Base-by-base conservation (phyloP, 345 rosid species). In the Arabis alpina region DNA sequence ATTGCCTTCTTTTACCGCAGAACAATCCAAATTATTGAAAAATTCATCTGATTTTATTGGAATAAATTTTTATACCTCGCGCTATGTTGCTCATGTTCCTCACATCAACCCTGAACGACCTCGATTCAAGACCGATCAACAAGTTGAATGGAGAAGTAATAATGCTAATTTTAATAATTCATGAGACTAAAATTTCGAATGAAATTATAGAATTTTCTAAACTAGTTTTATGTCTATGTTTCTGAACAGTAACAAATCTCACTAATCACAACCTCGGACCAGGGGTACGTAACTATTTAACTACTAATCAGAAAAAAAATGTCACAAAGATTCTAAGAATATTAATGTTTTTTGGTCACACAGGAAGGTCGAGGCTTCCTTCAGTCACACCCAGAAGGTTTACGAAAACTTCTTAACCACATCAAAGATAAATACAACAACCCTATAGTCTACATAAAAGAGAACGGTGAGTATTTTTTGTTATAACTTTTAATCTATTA, bases 391-490 rank as follows among this genome's bases (percentile, higher is more conserved):
- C 76, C 71, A 36, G 44, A 39, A 55, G 76, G 76, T n/a, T 48
- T 64, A 5, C 54, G 76, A 64, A 54, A 28, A 48, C 6, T 72
- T 72, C 62, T 72, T 7, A 72, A 72, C 32, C 64, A 72, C 64
- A 37, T 72, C 25, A 81, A 84, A 64, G 16, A 69, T 43, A 81
- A 79, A 41, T 86, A 77, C 64, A 74, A 80, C 8, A 54, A 79
- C 61, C 91, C 87, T 11, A 10, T 54, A 4, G 70, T 86, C 30
- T 79, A 77, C 40, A 70, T 86, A 14, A 82, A 82, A 50, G 91
- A 84, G 40, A 86, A 84, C 49, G 91, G 91, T 71, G 16, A 56
- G 64, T 12, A 43, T 32, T 32, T 32, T 32, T 4, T 23, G 24
- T 1, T 7, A 12, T 6, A 10, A 2, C 2, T 39, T 13, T 65